phyloP scores from a whole-genome alignment of 495 filamentous ascomycete species.

The Annulohypoxylon moriforme region DNA sequence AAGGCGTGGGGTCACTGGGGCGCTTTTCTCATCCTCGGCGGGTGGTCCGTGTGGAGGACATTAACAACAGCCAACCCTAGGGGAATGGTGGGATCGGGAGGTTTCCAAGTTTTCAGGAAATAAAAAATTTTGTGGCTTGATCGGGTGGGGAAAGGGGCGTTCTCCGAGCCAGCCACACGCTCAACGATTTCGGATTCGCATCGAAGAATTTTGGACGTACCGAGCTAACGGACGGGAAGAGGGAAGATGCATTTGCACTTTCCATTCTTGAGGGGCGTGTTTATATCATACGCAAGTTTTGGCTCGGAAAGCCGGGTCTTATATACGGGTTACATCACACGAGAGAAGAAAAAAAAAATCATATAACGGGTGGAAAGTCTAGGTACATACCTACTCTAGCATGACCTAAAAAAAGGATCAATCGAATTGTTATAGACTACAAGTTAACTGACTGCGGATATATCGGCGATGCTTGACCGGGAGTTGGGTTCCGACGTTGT shows the following conservation, averaged over 20 bases:
- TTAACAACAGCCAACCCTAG: not conserved
- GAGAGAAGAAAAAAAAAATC: not conserved
- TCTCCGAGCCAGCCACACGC: not conserved
- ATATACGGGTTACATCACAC: conserved; percentile 1
- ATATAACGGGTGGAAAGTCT: not conserved
- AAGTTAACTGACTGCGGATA: not conserved
- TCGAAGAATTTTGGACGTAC: not conserved
- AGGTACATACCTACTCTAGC: not conserved
- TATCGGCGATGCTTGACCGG: not conserved
- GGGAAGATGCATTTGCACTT: not conserved
- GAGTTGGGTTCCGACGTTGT: conserved; percentile 2
- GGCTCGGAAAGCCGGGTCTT: not conserved
- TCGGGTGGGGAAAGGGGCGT: not conserved
- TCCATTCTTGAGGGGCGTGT: not conserved
- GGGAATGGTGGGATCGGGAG: not conserved
- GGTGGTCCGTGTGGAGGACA: conserved; percentile 20
- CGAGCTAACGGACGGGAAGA: not conserved
- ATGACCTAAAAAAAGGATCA: conserved; percentile 1
- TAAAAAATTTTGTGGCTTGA: not conserved
- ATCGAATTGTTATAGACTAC: conserved; percentile 10
- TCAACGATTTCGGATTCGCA: not conserved
- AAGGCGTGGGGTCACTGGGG: conserved; percentile 19
- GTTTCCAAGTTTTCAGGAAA: conserved; percentile 1
- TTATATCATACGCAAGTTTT: not conserved
- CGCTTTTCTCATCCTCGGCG: not conserved